A percentile compares a stretch with the other conserved stretches of the same genome.
Evolutionary conservation across 2,329 filamentous ascomycete species (phyloP).

Genomic region (Clonostachys chloroleuca): DNA sequence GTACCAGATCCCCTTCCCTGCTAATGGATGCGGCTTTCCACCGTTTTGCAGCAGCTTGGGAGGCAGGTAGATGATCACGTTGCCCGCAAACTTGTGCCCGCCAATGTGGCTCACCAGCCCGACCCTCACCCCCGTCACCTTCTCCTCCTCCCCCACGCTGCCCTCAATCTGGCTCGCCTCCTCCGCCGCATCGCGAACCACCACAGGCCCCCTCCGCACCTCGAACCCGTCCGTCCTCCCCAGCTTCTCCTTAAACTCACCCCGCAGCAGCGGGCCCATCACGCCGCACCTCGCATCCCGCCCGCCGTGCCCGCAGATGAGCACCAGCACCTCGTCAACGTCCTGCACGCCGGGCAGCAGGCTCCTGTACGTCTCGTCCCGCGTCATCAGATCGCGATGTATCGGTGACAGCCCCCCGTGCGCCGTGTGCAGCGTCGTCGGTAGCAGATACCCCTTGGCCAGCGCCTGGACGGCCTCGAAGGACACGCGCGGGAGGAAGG

Average conservation of each 20-base stretch:
- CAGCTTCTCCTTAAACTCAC: conserved; percentile 64
- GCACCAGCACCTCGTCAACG: conserved; percentile 65
- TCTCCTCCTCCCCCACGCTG: neutral
- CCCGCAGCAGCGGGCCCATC: conserved; percentile 67
- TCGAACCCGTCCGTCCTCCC: conserved; percentile 35
- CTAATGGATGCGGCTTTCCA: conserved; percentile 50
- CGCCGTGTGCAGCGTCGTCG: conserved; percentile 54
- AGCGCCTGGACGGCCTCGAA: conserved; percentile 51
- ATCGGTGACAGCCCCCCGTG: conserved; percentile 56
- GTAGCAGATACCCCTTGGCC: conserved; percentile 63
- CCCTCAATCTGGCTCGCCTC: conserved; percentile 10
- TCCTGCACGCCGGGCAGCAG: conserved; percentile 54
- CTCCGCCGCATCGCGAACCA: conserved; percentile 23
- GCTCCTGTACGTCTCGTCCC: conserved; percentile 46
- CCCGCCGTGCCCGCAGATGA: conserved; percentile 84
- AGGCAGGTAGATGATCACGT: conserved; percentile 77
- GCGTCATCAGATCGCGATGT: conserved; percentile 45
- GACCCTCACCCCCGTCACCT: conserved; percentile 47
- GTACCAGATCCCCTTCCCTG: conserved; percentile 77
- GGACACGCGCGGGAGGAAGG: conserved; percentile 60
- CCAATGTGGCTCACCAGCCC: conserved; percentile 76
- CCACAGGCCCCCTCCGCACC: conserved; percentile 40
- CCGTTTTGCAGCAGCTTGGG: conserved; percentile 35
- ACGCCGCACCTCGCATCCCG: conserved; percentile 80
- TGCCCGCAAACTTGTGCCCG: conserved; percentile 82